phyloP scores from a whole-genome alignment of 2,329 filamentous ascomycete species.

The Colletotrichum shisoi region DNA sequence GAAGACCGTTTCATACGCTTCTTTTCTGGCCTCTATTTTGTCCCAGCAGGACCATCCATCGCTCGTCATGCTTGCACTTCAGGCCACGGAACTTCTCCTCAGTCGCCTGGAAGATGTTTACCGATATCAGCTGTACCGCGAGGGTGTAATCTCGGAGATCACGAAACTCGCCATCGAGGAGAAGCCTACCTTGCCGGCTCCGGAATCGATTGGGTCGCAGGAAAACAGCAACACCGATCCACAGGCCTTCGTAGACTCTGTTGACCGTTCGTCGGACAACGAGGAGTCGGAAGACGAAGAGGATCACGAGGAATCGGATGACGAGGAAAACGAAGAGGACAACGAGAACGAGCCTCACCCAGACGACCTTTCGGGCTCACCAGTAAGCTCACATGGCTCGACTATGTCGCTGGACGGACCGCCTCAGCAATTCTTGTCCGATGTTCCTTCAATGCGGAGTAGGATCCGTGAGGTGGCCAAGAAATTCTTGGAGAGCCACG shows the following conservation, averaged over 20 bases:
- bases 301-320: constrained; percentile 58
- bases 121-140: constrained; percentile 94
- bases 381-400: constrained; percentile 70
- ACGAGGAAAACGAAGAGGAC: constrained; percentile 64
- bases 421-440: constrained; percentile 57
- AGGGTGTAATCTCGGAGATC: constrained; percentile 94
- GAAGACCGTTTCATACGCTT: constrained; percentile 89
- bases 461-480: constrained; percentile 80
- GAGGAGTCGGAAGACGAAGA: constrained; percentile 60
- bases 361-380: constrained; percentile 72
- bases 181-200: constrained; percentile 44
- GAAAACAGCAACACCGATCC: constrained; percentile 21
- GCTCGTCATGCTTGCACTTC: constrained; percentile 84
- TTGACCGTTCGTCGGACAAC: constrained; percentile 52
- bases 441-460: constrained; percentile 69
- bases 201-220: constrained; percentile 43
- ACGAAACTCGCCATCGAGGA: constrained; percentile 73
- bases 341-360: constrained; percentile 50
- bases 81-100: constrained; percentile 87
- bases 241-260: constrained; percentile 30
- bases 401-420: constrained; percentile 70
- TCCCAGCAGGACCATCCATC: constrained; percentile 93
- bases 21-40: constrained; percentile 91
- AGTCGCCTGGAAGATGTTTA: constrained; percentile 87
- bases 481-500: constrained; percentile 83